A percentile compares a stretch with the other conserved stretches of the same genome.
Conservation (phyloP, 192 early-diverging fungal genomes). For the Linderina pennispora region DNA sequence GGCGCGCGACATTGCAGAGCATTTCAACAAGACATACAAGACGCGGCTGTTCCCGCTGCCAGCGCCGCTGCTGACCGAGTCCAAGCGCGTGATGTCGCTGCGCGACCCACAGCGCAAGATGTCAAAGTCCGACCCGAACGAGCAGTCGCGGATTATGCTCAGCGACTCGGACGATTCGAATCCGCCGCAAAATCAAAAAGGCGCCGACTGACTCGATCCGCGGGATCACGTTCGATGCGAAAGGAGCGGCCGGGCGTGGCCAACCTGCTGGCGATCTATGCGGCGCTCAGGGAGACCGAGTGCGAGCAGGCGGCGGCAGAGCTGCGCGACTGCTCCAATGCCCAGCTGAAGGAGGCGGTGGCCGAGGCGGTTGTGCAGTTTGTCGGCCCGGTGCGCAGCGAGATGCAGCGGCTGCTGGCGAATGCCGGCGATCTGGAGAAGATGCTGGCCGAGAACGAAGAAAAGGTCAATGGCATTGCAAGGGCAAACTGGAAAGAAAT, state of each 20-base stretch:
- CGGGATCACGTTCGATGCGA: slow-evolving; percentile 68
- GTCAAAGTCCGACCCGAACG: slow-evolving; percentile 79
- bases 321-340: slow-evolving; percentile 47
- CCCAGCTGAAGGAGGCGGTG: slow-evolving; percentile 68
- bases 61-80: slow-evolving; percentile 50
- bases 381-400: slow-evolving; percentile 61
- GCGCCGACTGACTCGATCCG: slow-evolving; percentile 63
- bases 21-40: slow-evolving; percentile 71
- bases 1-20: slow-evolving; percentile 65
- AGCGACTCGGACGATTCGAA: slow-evolving; percentile 60
- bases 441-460: slow-evolving; percentile 61
- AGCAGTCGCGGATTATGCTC: slow-evolving; percentile 69
- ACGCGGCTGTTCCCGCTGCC: slow-evolving; percentile 63
- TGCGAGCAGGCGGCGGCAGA: slow-evolving; percentile 42
- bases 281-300: slow-evolving; percentile 40
- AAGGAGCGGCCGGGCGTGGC: slow-evolving; percentile 70
- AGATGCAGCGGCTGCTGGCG: slow-evolving; percentile 49
- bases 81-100: slow-evolving; percentile 83
- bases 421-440: slow-evolving; percentile 59
- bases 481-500: slow-evolving; percentile 44
- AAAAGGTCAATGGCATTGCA: slow-evolving; percentile 56
- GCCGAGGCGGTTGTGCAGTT: slow-evolving; percentile 56
- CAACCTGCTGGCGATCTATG: slow-evolving; percentile 77
- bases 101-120: slow-evolving; percentile 72
- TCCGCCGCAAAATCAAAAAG: slow-evolving; percentile 61